A percentile compares a stretch with the other conserved stretches of the same genome.
These are phyloP conservation scores for Eremothecium cymbalariae DNA, from an alignment of 1,139 yeast genomes.

Conservation along the genomic window DNA sequence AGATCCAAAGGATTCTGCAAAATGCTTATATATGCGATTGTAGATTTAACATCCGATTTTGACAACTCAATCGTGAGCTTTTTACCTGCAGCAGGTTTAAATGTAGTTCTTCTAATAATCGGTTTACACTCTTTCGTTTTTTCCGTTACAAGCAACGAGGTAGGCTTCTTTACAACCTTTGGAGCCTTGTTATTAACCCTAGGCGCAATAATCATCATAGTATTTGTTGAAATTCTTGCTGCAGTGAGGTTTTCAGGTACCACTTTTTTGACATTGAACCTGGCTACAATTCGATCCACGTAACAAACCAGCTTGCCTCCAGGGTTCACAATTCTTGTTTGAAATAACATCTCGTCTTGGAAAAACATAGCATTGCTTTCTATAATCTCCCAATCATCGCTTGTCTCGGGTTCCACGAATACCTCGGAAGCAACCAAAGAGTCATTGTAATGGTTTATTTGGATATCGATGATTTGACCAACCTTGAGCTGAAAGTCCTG, in stretches of 20 bases:
- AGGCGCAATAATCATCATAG: constrained; percentile 82
- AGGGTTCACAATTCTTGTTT: constrained; percentile 65
- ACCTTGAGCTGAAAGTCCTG: constrained; percentile 34
- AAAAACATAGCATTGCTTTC: constrained; percentile 73
- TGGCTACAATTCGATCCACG: constrained; percentile 61
- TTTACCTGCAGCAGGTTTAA: not conserved
- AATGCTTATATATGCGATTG: too few species aligned
- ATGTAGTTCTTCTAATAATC: not conserved
- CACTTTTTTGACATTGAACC: constrained; percentile 53
- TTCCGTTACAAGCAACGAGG: constrained; percentile 5
- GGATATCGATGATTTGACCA: constrained; percentile 34
- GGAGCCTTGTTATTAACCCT: constrained; percentile 44
- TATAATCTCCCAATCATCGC: constrained; percentile 86
- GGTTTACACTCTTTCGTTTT: constrained; percentile 4
- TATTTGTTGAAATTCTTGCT: constrained; percentile 60
- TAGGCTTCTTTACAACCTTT: constrained; percentile 2
- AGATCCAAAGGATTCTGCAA: too few species aligned
- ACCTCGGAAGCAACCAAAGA: constrained; percentile 51
- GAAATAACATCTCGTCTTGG: constrained; percentile 68
- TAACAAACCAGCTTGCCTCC: constrained; percentile 61
- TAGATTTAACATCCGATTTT: too few species aligned
- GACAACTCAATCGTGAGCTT: constrained; percentile 2
- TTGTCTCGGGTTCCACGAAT: constrained; percentile 66
- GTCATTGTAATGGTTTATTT: constrained; percentile 35
- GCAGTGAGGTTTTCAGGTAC: constrained; percentile 39